Base-by-base conservation (phyloP, 306 rosid species). In the Fragaria vesca region DNA sequence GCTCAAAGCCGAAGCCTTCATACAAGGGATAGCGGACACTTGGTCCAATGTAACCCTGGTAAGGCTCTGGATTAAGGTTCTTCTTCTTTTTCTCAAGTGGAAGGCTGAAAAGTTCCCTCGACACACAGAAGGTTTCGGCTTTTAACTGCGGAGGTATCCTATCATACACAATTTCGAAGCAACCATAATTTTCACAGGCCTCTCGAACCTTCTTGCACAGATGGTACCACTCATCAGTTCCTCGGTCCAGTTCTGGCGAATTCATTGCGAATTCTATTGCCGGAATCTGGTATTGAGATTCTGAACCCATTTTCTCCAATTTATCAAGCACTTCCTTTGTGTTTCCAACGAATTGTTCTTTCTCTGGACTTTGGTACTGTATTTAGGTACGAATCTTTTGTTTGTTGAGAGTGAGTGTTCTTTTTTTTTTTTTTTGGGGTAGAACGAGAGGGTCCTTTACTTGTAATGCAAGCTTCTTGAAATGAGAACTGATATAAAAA, bases 131-230 rank as follows among this genome's bases (percentile, higher is more conserved):
- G 5, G 57, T 46, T 30, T 69, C 74, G 0, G 74, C 74, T 69
- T 57, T 69, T 8, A 26, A 26, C 74, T 69, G 74, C n/a, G 20
- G 20, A 13, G 74, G 58, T 46, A 46, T 69, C 40, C 12, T 69
- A 3, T 69, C 74, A 12, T 69, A 46, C 40, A 46, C 20, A 24
- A 69, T 5, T 46, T 46, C 55, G 16, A 69, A 69, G 50, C 74
- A 69, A 24, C 74, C 90, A 1, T 80, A 77, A 40, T 17, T 84
- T 66, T 84, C 90, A 43, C 78, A 84, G 9, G 90, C 85, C 81
- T 89, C 93, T 74, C 66, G 62, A 55, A 86, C 93, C 75, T 38
- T 83, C 82, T 48, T 71, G 83, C 86, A 69, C 87, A 81, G 42
- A 9, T 17, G 51, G 21, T 69, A 69, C 92, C 86, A 1, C 12